Base-by-base conservation (phyloP, 108 stramenopile genomes). In the Schizochytrium sp. region DNA sequence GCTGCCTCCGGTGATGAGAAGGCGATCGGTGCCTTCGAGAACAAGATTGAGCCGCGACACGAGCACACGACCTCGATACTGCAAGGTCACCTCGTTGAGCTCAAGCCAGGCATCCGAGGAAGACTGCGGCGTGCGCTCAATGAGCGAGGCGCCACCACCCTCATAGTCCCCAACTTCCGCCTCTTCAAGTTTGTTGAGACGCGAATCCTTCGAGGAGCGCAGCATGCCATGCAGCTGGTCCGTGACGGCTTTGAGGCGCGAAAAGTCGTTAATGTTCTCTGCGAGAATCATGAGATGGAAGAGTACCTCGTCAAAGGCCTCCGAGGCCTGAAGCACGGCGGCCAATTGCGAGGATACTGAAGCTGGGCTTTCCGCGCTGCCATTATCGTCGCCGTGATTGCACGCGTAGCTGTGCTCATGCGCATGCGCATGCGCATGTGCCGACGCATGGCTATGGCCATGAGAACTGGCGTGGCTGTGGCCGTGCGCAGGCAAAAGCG, bases 1-100 rank as follows among this genome's bases (percentile, higher is more conserved):
- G 43, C 93, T 93, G 87, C 91, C 93, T 14, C 98, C 98, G n/a
- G 96, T 94, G 88, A 98, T 96, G n/a, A 98, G 93, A 60, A 98
- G 87, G 87, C 96, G 92, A 60, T 96, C 90, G 57, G 95, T 95
- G 72, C 94, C 93, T 34, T 87, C 60, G 4, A 98, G 87, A 14
- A 8, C 34, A 19, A 92, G 34, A 45, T 87, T 57, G 6, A 92
- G 59, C 21, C 55, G 87, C 5, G 5, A 16, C 6, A 92, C 29
- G 4, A 91, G 87, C 6, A 90, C 59, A 16, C 88, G 34, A 0
- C 19, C 55, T 41, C 88, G 87, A 57, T 29, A 57, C 19, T 89
- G 88, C 69, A 97, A 60, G 12, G 91, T 88, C 5, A 97, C 88
- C 89, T 94, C 89, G 6, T 89, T 72, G 58, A 97, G 93, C 23